phyloP scores from a whole-genome alignment of 306 rosid species.

The Malus orientalis region DNA sequence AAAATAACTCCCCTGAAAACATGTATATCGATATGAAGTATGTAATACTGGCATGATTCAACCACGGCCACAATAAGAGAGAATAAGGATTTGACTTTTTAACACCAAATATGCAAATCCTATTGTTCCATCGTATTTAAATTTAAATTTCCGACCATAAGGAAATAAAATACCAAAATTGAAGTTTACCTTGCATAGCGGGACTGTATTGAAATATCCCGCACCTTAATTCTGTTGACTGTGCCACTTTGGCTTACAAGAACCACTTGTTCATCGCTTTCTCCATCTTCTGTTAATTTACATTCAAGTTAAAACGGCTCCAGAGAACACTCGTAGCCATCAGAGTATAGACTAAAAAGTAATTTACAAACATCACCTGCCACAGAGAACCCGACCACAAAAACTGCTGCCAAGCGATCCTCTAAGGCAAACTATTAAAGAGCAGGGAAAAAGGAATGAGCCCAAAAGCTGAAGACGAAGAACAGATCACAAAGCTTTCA shows the following conservation, averaged over 20 bases:
- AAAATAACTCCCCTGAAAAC: constrained; percentile 79
- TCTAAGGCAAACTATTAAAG: constrained; percentile 59
- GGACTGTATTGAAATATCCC: constrained; percentile 87
- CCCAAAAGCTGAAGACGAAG: not conserved
- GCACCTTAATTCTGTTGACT: constrained; percentile 92
- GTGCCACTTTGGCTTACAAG: constrained; percentile 96
- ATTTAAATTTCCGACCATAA: not conserved
- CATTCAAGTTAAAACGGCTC: not conserved
- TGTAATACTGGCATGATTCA: not conserved
- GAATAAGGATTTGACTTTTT: not conserved
- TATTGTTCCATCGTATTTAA: no score
- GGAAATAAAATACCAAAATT: constrained; percentile 1
- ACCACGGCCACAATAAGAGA: not conserved
- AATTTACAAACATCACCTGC: constrained; percentile 44
- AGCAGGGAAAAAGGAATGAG: not conserved
- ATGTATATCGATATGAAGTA: not conserved
- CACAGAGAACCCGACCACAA: constrained; percentile 81
- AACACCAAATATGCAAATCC: not conserved
- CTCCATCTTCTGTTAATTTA: constrained; percentile 66
- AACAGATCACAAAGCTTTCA: not conserved
- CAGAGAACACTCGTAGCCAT: not conserved
- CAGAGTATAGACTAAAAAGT: not conserved
- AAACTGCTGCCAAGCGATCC: constrained; percentile 86
- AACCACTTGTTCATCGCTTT: constrained; percentile 98
- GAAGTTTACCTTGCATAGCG: constrained; percentile 77